Base-by-base conservation (phyloP, 352 stramenopile genomes). In the Bremia lactucae region DNA sequence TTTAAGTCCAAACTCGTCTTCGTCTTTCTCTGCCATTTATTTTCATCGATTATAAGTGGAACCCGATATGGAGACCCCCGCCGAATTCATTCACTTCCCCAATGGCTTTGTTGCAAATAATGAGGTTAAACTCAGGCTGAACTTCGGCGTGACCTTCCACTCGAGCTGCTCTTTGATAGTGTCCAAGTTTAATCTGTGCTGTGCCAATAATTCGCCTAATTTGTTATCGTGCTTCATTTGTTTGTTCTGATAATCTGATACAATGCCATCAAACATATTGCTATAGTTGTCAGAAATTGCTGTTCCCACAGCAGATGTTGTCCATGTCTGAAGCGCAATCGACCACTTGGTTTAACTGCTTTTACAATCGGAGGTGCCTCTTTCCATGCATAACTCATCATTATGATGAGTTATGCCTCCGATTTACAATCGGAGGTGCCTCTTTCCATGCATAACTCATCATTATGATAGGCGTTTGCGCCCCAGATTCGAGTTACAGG, bases 181-280 rank as follows among this genome's bases (percentile, higher is more conserved):
- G 83, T 6, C 88, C 89, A 18, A 97, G 60, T 28, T 82, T 74
- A 25, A 98, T 92, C 55, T 97, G 96, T 5, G 91, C 83, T 3
- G 89, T 94, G 16, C 91, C 95, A 31, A 98, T 98, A 60, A 98
- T 98, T 14, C 94, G 80, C 43, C 96, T 96, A 62, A 98, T 97
- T 59, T 97, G 96, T 62, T 95, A 95, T 4, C 85, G 72, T 19
- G 97, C 77, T 46, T 97, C 79, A n/a, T 61, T 97, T 97, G 53
- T 87, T 92, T 33, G 79, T 95, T 52, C 85, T 92, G 1, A 82
- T 72, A 56, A 97, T 96, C 66, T 98, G 94, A 45, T 98, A 95
- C 22, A 98, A 64, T 18, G 95, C 94, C 94, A 98, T 98, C 49
- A 91, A 77, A 57, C 98, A 98, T 82, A 97, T 96, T 51, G 94